These are phyloP conservation scores for Nannizzia gypsea DNA, from an alignment of 2,329 filamentous ascomycete species.

Conservation along the genomic window DNA sequence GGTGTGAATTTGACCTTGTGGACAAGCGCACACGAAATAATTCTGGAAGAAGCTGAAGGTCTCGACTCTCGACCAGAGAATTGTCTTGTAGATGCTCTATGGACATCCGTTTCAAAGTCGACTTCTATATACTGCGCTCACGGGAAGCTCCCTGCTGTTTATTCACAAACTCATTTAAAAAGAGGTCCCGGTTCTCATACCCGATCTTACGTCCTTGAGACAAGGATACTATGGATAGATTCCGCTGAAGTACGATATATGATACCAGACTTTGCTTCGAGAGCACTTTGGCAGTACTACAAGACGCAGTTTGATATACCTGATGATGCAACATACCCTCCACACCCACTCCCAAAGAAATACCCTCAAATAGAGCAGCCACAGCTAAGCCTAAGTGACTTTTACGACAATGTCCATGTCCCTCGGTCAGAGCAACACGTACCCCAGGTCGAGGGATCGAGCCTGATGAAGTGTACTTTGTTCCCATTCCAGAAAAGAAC, in stretches of 20 bases:
- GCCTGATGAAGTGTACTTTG: constrained; percentile 28
- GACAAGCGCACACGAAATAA: not conserved
- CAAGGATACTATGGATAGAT: constrained; percentile 26
- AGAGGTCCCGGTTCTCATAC: constrained; percentile 12
- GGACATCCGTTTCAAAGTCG: not conserved
- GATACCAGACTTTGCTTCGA: not conserved
- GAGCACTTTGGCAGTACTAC: constrained; percentile 12
- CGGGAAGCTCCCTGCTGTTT: constrained; percentile 13
- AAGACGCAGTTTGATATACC: constrained; percentile 9
- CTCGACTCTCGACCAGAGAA: not conserved
- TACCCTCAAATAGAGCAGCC: not conserved
- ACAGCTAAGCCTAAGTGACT: constrained; percentile 25
- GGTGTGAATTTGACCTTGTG: not conserved
- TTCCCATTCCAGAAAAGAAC: constrained; percentile 40
- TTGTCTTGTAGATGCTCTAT: not conserved
- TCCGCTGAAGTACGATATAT: constrained; percentile 19
- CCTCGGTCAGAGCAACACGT: constrained; percentile 25
- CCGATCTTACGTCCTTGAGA: constrained; percentile 21
- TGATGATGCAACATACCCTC: not conserved
- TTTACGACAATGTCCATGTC: constrained; percentile 39
- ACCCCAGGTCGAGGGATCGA: constrained; percentile 26
- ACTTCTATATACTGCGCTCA: not conserved
- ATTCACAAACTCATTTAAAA: constrained; percentile 23
- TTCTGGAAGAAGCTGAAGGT: not conserved
- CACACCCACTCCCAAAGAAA: not conserved